phyloP scores from a whole-genome alignment of 2,329 filamentous ascomycete genomes.

The Colletotrichum musicola region DNA sequence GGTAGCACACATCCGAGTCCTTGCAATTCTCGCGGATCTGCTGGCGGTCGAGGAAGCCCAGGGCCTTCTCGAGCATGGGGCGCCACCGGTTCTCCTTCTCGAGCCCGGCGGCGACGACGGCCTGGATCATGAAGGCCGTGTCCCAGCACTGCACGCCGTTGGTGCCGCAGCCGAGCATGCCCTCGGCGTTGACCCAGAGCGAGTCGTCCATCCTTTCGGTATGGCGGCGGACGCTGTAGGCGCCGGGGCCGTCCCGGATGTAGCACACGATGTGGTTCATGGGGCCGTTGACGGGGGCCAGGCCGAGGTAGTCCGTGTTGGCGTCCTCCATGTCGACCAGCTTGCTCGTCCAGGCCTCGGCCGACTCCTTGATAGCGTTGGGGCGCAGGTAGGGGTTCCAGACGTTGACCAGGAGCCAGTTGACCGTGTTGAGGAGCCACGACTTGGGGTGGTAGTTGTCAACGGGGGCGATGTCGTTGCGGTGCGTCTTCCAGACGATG shows the following conservation, averaged over 20 bases:
- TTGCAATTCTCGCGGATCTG: conserved; percentile 88
- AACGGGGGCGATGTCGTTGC: conserved; percentile 81
- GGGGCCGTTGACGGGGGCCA: conserved; percentile 90
- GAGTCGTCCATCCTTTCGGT: conserved; percentile 86
- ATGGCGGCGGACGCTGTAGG: conserved; percentile 79
- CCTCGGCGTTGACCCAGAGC: conserved; percentile 91
- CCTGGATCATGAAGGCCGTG: conserved; percentile 89
- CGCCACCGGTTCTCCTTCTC: conserved; percentile 82
- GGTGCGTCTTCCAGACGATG: conserved; percentile 82
- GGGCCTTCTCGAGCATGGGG: conserved; percentile 84
- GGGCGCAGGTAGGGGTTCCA: conserved; percentile 84
- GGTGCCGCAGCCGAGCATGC: conserved; percentile 94
- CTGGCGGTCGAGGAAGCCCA: conserved; percentile 89
- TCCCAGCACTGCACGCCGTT: conserved; percentile 99
- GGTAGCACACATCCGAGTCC: conserved; percentile 85
- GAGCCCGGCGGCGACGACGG: conserved; percentile 82
- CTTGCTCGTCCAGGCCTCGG: conserved; percentile 85
- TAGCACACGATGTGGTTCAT: conserved; percentile 93
- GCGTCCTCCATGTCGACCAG: conserved; percentile 91
- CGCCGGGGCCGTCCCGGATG: conserved; percentile 83
- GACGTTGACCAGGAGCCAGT: conserved; percentile 82
- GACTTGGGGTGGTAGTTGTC: conserved; percentile 97
- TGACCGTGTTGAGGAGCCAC: conserved; percentile 82
- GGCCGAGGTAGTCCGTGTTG: conserved; percentile 87
- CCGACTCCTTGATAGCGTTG: conserved; percentile 73